Evolutionary conservation across 2,329 filamentous ascomycete species (phyloP).

Genomic region (Colletotrichum sp.): DNA sequence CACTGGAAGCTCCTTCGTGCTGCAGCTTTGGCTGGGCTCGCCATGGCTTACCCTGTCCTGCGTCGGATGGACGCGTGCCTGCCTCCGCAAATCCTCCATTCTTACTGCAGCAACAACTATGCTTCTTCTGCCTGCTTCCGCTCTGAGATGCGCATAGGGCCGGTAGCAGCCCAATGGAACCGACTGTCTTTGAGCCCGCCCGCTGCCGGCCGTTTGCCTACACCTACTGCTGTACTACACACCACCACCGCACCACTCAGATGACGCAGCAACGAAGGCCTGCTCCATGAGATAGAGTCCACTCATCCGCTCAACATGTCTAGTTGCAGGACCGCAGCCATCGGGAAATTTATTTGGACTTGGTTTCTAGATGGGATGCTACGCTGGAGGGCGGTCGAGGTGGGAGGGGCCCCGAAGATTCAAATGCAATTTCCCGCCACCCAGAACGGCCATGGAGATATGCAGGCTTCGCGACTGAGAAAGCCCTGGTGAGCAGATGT

Average conservation of each 20-base stretch:
- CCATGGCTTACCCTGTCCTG: neutral
- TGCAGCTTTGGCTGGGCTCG: neutral
- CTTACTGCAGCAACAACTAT: neutral
- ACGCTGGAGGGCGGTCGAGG: neutral
- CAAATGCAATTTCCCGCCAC: slow-evolving; percentile 19
- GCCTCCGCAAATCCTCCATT: neutral
- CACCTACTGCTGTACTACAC: neutral
- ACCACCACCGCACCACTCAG: neutral
- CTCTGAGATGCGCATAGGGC: neutral
- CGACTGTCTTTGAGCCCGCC: neutral
- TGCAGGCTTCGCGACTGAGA: neutral
- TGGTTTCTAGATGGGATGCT: slow-evolving; percentile 11
- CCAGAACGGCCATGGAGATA: neutral
- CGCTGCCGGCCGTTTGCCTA: neutral
- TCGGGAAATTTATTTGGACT: slow-evolving; percentile 4
- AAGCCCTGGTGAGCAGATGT: neutral
- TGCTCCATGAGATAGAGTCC: neutral
- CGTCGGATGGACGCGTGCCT: neutral
- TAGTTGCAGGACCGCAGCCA: neutral
- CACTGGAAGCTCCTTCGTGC: neutral
- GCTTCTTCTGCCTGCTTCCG: neutral
- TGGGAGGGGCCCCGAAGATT: neutral
- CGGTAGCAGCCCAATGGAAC: neutral
- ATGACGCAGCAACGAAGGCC: neutral
- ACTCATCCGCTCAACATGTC: neutral